Conservation (phyloP, 108 stramenopile species). For the Discostella stelligeroides region DNA sequence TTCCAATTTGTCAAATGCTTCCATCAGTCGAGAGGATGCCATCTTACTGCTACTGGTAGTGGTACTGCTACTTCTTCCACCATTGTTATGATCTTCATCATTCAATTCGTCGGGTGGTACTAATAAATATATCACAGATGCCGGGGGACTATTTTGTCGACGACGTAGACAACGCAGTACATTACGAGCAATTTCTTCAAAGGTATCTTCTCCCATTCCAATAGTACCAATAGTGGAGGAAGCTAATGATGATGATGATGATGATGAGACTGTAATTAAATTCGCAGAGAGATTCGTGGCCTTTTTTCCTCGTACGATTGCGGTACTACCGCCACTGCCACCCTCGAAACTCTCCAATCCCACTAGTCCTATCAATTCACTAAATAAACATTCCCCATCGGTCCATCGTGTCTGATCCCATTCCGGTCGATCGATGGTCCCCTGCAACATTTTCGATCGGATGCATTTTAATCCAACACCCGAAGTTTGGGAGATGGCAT, state of each 20-base stretch:
- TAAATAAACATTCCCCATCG: slow-evolving; percentile 48
- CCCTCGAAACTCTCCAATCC: slow-evolving; percentile 41
- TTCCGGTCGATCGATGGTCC: slow-evolving; percentile 42
- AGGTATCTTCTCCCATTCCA: slow-evolving; percentile 27
- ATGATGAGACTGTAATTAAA: slow-evolving; percentile 42
- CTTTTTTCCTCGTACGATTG: slow-evolving; percentile 2
- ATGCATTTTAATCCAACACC: slow-evolving; percentile 33
- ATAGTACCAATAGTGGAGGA: neutral
- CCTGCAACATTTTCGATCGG: slow-evolving; percentile 36
- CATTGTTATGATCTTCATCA: neutral
- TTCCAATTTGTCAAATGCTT: slow-evolving; percentile 35
- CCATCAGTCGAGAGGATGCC: slow-evolving; percentile 10
- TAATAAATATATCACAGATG: slow-evolving; percentile 15
- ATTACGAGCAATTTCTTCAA: slow-evolving; percentile 38
- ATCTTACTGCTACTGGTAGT: slow-evolving; percentile 5
- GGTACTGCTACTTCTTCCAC: too few relatives aligned
- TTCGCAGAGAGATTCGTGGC: slow-evolving; percentile 36
- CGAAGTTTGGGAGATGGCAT: slow-evolving; percentile 32
- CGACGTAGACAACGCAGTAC: slow-evolving; percentile 30
- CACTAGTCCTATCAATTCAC: slow-evolving; percentile 26
- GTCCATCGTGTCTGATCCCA: slow-evolving; percentile 51
- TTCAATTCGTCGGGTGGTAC: slow-evolving; percentile 13
- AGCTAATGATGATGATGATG: too few relatives aligned
- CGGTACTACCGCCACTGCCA: neutral
- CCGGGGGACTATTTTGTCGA: slow-evolving; percentile 11